Evolutionary conservation across 306 rosid genomes (phyloP).

Genomic region (Rosa lucieae): DNA sequence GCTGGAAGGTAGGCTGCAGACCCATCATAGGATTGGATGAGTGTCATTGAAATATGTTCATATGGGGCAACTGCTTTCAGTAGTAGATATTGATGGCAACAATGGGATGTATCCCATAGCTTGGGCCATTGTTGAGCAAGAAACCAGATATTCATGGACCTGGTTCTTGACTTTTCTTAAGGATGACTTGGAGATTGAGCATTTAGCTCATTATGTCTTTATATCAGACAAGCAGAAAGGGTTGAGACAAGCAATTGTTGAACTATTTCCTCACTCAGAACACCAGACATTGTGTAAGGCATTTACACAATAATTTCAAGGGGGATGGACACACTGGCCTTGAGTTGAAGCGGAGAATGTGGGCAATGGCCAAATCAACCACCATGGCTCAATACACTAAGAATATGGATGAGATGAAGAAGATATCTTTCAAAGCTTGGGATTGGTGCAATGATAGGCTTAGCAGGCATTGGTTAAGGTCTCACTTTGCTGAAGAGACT

Average conservation of each 20-base stretch:
- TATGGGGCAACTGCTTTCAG: background rate
- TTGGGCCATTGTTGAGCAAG: background rate
- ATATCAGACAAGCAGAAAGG: background rate
- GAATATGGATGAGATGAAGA: too few species aligned
- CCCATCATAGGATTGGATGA: too few species aligned
- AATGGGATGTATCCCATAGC: background rate
- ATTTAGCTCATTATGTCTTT: background rate
- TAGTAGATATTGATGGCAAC: background rate
- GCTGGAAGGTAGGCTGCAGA: too few species aligned
- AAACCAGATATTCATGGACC: background rate
- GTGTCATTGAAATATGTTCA: background rate
- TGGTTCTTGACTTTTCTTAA: background rate
- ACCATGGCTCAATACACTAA: background rate
- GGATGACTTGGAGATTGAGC: background rate
- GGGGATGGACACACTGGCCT: background rate
- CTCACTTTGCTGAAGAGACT: too few species aligned
- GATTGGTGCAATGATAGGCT: too few species aligned
- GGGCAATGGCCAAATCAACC: background rate
- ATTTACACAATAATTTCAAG: background rate
- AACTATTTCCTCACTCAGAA: background rate
- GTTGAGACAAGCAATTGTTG: background rate
- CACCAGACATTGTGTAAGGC: background rate
- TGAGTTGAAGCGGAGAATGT: background rate
- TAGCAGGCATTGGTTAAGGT: too few species aligned
- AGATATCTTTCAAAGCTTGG: too few species aligned